Evolutionary conservation across 176 grass and related monocot genomes (phyloP).

Genomic region (Microstegium vimineum): DNA sequence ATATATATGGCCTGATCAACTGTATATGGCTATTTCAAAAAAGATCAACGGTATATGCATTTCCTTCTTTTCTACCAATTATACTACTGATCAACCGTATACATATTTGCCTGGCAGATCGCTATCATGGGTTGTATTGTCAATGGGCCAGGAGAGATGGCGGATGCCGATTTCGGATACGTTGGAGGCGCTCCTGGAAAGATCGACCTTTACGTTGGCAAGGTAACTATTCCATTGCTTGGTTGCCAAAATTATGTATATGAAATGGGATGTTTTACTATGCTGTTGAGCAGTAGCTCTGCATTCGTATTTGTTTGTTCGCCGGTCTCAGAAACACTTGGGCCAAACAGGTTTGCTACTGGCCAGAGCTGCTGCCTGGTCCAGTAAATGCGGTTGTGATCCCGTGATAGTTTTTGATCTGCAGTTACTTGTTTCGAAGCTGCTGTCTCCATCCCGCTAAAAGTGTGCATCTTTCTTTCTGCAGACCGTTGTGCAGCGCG

Average conservation of each 20-base stretch:
- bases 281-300: too few species aligned
- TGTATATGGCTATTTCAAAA: not conserved
- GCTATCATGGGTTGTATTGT: constrained; percentile 99
- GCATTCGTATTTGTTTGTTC: too few species aligned
- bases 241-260: not conserved
- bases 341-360: too few species aligned
- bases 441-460: not conserved
- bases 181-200: constrained; percentile 92
- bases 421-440: not conserved
- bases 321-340: too few species aligned
- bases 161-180: constrained; percentile 95
- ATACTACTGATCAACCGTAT: constrained; percentile 12
- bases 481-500: constrained; percentile 76
- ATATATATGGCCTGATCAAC: not conserved
- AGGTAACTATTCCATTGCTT: constrained; percentile 47
- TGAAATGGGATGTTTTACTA: not conserved
- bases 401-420: not conserved
- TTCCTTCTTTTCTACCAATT: constrained; percentile 8
- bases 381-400: not conserved
- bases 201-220: constrained; percentile 96
- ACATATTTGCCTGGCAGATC: constrained; percentile 52
- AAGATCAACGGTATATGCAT: not conserved
- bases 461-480: not conserved
- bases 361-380: not conserved
- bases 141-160: constrained; percentile 97